Conservation (phyloP, 1,284 basidiomycete species). For the Pascua sp. region DNA sequence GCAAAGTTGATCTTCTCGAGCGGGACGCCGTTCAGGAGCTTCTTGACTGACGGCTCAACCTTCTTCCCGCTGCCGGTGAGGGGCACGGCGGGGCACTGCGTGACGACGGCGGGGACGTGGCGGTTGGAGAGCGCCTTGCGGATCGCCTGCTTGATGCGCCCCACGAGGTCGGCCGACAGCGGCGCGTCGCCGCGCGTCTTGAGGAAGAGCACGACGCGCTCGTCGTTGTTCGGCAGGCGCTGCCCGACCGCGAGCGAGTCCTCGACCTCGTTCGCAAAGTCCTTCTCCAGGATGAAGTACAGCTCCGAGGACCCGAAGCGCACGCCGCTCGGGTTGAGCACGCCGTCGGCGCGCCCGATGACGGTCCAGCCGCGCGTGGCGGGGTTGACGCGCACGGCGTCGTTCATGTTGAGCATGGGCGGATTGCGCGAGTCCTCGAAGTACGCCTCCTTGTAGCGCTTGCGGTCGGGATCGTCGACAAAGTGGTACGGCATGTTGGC, state of each 20-base stretch:
- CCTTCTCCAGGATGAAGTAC: constrained; percentile 27
- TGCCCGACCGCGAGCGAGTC: constrained; percentile 41
- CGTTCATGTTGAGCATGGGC: constrained; percentile 26
- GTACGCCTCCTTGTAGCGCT: constrained; percentile 43
- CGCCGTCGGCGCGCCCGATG: constrained; percentile 27
- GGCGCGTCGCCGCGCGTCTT: constrained; percentile 24
- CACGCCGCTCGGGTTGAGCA: constrained; percentile 30
- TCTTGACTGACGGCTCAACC: constrained; percentile 21
- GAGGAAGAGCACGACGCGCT: constrained; percentile 40
- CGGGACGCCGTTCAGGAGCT: constrained; percentile 19
- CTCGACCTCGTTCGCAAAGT: constrained; percentile 28
- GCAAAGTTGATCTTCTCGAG: constrained; percentile 14
- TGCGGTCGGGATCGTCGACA: constrained; percentile 28
- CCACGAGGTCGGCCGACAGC: constrained; percentile 17
- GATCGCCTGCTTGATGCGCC: constrained; percentile 29
- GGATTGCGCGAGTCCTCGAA: constrained; percentile 30
- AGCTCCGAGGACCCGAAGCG: constrained; percentile 28
- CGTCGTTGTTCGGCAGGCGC: constrained; percentile 30
- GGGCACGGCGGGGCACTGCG: constrained; percentile 25
- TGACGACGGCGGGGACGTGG: constrained; percentile 37
- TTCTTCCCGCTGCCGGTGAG: constrained; percentile 18
- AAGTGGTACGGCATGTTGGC: constrained; percentile 40
- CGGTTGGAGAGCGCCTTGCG: constrained; percentile 26
- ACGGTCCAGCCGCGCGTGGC: constrained; percentile 16
- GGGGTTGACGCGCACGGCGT: constrained; percentile 20